These are phyloP conservation scores for Circinella minor DNA, from an alignment of 371 early-diverging fungal genomes.

Conservation along the genomic window DNA sequence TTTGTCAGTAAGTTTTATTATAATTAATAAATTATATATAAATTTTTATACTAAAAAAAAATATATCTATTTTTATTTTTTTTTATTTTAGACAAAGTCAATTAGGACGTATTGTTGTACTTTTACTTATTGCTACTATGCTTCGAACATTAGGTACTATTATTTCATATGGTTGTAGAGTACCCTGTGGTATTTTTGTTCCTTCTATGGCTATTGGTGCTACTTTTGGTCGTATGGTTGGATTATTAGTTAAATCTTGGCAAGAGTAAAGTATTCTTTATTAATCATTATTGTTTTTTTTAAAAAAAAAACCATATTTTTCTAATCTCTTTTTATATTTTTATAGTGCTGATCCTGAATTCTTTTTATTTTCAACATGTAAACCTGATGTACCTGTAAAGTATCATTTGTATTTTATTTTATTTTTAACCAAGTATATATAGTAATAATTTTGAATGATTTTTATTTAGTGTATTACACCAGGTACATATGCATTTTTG, in stretches of 20 bases:
- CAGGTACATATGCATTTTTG: constrained; percentile 95
- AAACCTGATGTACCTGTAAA: constrained; percentile 74
- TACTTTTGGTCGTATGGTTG: constrained; percentile 89
- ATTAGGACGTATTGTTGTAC: constrained; percentile 51
- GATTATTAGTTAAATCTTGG: constrained; percentile 76
- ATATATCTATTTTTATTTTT: not conserved
- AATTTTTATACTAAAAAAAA: not conserved
- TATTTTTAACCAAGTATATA: too few relatives aligned
- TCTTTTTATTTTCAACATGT: constrained; percentile 77
- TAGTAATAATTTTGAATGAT: too few relatives aligned
- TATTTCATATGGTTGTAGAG: constrained; percentile 77
- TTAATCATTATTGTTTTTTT: not conserved
- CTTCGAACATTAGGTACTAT: constrained; percentile 72
- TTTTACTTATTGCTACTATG: constrained; percentile 67
- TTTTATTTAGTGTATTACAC: constrained; percentile 76
- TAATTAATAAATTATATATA: too few relatives aligned
- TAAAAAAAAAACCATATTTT: too few relatives aligned
- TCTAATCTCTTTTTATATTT: not conserved
- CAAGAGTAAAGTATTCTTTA: constrained; percentile 34
- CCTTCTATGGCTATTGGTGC: constrained; percentile 97
- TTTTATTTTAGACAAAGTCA: constrained; percentile 23
- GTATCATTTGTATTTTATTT: too few relatives aligned
- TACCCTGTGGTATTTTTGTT: constrained; percentile 95
- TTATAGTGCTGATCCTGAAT: constrained; percentile 64
- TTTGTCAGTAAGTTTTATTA: constrained; percentile 66